Evolutionary conservation across 2,329 filamentous ascomycete genomes (phyloP), one percentile per base, ranked within the genome.

Genomic region (Calonectria montana): DNA sequence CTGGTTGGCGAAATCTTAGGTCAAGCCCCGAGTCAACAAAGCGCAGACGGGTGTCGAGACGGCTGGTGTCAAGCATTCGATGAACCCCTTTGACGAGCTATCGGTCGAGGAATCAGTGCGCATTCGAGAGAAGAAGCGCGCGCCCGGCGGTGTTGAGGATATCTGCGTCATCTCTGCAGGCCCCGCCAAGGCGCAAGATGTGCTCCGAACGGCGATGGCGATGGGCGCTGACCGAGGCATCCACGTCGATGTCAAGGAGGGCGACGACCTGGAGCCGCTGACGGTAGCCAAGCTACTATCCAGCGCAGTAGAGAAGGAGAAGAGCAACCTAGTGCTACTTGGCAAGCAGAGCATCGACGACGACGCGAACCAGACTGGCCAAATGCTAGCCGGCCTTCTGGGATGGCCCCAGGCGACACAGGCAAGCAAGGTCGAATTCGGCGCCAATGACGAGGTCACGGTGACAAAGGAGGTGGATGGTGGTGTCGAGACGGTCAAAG

Each of bases 31-130:
- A 77, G 90, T 93, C 83, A 93, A 93, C 87, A 92, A 92, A 83
- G 86, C 91, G 79, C 89, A 91, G 85, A 98, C 96, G 73, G 96
- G 92, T 82, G 93, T 99, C 85, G 96, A 98, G 86, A 98, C 94
- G 67, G 89, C 93, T 75, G 94, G 94, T 78, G 95, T 98, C 81
- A 98, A 98, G 87, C 96, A 98, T 90, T 96, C 93, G 83, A 96
- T 99, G 91, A 99, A 98, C 89, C 97, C 97, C 23, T 99, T 99
- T 86, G 97, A 99, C 88, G 97, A 99, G 85, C 94, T 99, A 81
- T 97, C 95, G 50, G 92, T 99, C 84, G 97, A 99, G 87, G 97
- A 98, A 87, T 94, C 96, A 64, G 94, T 98, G 64, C 95, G 94
- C 47, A 93, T 99, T 82, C 96, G 97, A 84, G 96, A 98, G 84